phyloP scores from a whole-genome alignment of 2,329 filamentous ascomycete species.

The Aotearoamyces nothofagi region DNA sequence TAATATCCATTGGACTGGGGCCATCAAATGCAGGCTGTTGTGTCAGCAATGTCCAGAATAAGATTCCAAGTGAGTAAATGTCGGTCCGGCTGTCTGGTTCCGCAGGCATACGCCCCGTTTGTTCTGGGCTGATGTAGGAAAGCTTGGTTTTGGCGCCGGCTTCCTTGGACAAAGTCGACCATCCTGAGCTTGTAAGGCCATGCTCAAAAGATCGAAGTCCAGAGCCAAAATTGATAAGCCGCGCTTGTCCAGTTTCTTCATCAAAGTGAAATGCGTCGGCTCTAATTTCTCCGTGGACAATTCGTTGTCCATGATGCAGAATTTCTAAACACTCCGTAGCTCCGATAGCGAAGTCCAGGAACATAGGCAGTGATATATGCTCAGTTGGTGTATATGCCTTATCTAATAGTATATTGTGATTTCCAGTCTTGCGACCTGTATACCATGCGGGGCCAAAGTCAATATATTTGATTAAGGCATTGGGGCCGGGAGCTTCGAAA shows the following conservation, averaged over 20 bases:
- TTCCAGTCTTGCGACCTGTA: constrained; percentile 34
- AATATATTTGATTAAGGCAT: constrained; percentile 55
- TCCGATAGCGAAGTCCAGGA: constrained; percentile 84
- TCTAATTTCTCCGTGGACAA: constrained; percentile 82
- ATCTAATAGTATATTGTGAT: constrained; percentile 21
- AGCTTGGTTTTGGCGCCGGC: constrained; percentile 79
- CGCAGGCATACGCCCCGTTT: constrained; percentile 82
- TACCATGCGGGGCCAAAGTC: constrained; percentile 69
- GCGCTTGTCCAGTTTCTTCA: constrained; percentile 52
- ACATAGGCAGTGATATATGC: constrained; percentile 56
- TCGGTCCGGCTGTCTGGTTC: constrained; percentile 88
- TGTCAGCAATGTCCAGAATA: constrained; percentile 78
- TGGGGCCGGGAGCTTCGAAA: constrained; percentile 63
- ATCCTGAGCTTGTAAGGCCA: constrained; percentile 71
- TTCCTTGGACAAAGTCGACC: constrained; percentile 71
- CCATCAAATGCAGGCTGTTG: constrained; percentile 71
- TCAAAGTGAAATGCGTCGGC: constrained; percentile 87
- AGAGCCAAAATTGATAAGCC: constrained; percentile 72
- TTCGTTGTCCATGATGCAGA: constrained; percentile 74
- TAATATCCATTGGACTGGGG: constrained; percentile 70
- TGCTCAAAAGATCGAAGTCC: constrained; percentile 83
- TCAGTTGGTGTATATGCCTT: constrained; percentile 32
- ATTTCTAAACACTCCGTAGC: constrained; percentile 76
- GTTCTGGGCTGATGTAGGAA: constrained; percentile 84
- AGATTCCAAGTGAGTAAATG: constrained; percentile 79